Conservation (phyloP, 148 eudicot genomes). For the Camellia granthamiana region DNA sequence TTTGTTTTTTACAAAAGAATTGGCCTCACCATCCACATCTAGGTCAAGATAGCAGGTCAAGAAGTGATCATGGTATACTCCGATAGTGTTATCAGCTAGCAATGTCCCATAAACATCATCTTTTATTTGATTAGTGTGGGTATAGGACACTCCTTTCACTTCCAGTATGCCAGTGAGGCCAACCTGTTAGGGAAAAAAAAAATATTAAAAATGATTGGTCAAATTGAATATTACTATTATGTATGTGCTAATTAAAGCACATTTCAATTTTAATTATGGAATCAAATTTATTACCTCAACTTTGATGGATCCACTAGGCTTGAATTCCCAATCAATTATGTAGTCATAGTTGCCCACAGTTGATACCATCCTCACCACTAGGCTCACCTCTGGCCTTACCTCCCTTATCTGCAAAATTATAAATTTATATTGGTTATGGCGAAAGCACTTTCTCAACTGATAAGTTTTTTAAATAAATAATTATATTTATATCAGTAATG, state of each 20-base stretch:
- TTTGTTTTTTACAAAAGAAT: slow-evolving; percentile 38
- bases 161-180: slow-evolving; percentile 32
- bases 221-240: not conserved
- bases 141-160: slow-evolving; percentile 38
- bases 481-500: no score
- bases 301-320: slow-evolving; percentile 38
- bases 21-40: slow-evolving; percentile 42
- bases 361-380: slow-evolving; percentile 8
- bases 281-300: slow-evolving; percentile 21
- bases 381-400: not conserved
- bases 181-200: not conserved
- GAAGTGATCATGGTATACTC: slow-evolving; percentile 49
- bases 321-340: slow-evolving; percentile 44
- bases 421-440: not conserved
- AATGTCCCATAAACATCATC: slow-evolving; percentile 50
- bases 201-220: not conserved
- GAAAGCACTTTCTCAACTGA: no score
- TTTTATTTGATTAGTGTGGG: slow-evolving; percentile 44
- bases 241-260: no score
- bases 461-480: no score
- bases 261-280: not conserved
- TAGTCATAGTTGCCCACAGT: slow-evolving; percentile 43
- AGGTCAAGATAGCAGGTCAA: slow-evolving; percentile 45
- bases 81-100: slow-evolving; percentile 44
- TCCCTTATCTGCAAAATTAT: not conserved